Evolutionary conservation across 345 rosid species (phyloP).

Genomic region (Sisymbrium altissimum): DNA sequence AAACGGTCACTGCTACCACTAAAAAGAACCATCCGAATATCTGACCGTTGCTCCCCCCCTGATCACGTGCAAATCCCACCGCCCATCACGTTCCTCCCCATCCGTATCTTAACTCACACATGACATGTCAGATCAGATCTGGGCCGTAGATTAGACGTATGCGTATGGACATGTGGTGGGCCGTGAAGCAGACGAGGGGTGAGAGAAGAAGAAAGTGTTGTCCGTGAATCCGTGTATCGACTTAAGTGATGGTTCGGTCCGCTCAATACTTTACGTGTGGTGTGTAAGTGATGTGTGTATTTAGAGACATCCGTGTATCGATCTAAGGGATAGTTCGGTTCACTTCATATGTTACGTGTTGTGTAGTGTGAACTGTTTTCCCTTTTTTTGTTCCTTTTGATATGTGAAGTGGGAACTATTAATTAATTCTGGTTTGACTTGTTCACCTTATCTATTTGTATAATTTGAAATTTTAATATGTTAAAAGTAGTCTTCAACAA

Average conservation of each 20-base stretch:
- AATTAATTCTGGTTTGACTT: background rate
- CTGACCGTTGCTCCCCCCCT: slow-evolving; percentile 23
- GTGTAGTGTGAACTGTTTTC: background rate
- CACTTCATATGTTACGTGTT: slow-evolving; percentile 14
- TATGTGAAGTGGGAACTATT: background rate
- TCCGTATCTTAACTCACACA: slow-evolving; percentile 9
- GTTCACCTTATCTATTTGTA: background rate
- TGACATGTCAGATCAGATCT: slow-evolving; percentile 20
- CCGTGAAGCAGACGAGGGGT: slow-evolving; percentile 8
- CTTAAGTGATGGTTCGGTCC: slow-evolving; percentile 5
- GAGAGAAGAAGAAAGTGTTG: background rate
- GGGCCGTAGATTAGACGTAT: slow-evolving; percentile 11
- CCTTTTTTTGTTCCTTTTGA: background rate
- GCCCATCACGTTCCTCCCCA: slow-evolving; percentile 24
- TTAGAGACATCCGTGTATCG: background rate
- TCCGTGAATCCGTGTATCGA: slow-evolving; percentile 14
- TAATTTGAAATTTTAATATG: background rate
- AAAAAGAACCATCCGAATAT: slow-evolving; percentile 15
- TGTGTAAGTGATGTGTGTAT: background rate
- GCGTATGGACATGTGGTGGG: slow-evolving; percentile 6
- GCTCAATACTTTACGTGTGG: background rate
- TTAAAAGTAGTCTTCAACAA: background rate
- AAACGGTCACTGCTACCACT: slow-evolving; percentile 30
- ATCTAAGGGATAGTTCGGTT: background rate
- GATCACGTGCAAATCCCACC: slow-evolving; percentile 38